Evolutionary conservation across 192 early-diverging fungal species (phyloP).

Genomic region (Podila epicladia): DNA sequence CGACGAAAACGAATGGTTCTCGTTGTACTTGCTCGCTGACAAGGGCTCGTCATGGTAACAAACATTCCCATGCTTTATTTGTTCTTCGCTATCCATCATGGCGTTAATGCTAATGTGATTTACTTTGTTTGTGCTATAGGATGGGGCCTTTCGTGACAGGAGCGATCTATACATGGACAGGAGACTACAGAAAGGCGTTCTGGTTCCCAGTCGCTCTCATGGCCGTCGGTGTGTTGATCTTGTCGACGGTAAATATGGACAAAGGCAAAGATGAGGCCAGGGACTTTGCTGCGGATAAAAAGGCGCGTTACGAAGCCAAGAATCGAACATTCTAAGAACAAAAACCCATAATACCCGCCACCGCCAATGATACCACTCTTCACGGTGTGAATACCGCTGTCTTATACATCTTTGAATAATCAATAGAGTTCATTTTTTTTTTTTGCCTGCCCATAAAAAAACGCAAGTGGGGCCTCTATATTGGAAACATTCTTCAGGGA

Average conservation of each 20-base stretch:
- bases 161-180: constrained; percentile 40
- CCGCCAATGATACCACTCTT: constrained; percentile 15
- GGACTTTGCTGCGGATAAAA: constrained; percentile 28
- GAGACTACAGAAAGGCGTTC: constrained; percentile 57
- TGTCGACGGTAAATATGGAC: constrained; percentile 54
- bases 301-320: neutral
- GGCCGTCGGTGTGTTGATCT: constrained; percentile 48
- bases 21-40: constrained; percentile 68
- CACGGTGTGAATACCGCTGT: too few relatives aligned
- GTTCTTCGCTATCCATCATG: neutral
- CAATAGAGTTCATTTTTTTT: too few relatives aligned
- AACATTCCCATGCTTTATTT: neutral
- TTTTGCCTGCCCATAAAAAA: too few relatives aligned
- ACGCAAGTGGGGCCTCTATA: too few relatives aligned
- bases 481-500: too few relatives aligned
- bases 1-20: constrained; percentile 74
- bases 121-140: constrained; percentile 13
- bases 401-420: too few relatives aligned
- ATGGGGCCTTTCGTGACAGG: constrained; percentile 59
- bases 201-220: constrained; percentile 58
- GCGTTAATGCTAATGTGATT: too few relatives aligned
- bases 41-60: constrained; percentile 63
- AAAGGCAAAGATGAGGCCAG: constrained; percentile 60
- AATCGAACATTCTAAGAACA: constrained; percentile 7
- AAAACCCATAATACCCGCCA: constrained; percentile 21